Conservation (phyloP, 768 basidiomycete species). For the Coprinopsis strossmayeri region DNA sequence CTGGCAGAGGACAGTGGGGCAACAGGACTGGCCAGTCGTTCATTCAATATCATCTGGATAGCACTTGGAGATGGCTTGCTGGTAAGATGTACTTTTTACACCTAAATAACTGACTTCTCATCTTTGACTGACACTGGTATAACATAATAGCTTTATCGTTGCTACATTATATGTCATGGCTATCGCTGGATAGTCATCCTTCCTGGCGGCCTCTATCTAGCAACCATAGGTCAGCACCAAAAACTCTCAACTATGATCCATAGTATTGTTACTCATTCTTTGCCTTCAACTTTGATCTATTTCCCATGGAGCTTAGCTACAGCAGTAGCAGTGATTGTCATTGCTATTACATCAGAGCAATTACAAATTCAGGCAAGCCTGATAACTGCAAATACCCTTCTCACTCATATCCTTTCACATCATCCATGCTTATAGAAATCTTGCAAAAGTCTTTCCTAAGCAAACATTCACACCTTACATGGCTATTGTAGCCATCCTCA, state of each 20-base stretch:
- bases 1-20: no score
- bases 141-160: not conserved
- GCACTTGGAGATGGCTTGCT: not conserved
- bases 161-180: not conserved
- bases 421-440: not conserved
- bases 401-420: not conserved
- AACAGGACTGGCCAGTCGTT: no score
- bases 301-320: not conserved
- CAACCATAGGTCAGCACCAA: not conserved
- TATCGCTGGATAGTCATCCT: not conserved
- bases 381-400: not conserved
- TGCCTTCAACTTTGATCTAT: no score
- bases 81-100: not conserved
- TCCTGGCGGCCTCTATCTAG: not conserved
- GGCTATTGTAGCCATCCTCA: conserved; percentile 3
- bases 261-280: no score
- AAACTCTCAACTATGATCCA: not conserved
- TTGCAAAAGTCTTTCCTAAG: not conserved
- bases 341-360: no score
- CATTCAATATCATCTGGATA: no score
- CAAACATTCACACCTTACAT: not conserved
- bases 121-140: no score
- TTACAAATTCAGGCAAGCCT: not conserved
- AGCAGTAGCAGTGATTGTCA: no score
- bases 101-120: not conserved